A percentile compares a stretch with the other conserved stretches of the same genome.
phyloP scores from a whole-genome alignment of 176 grass and related monocot species.

The Saccharum officinarum region DNA sequence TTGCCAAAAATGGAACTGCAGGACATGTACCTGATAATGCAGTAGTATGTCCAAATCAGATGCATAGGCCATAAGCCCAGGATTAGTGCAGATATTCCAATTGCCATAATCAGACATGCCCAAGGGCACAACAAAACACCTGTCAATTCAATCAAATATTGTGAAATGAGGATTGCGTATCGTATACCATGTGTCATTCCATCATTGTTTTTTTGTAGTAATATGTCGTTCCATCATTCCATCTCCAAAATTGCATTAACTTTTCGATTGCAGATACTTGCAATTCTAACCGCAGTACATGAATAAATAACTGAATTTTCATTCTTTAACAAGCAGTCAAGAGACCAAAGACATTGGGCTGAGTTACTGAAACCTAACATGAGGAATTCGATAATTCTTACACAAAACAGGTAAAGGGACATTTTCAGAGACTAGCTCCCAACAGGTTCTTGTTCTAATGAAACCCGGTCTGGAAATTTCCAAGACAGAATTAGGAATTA shows the following conservation, averaged over 20 bases:
- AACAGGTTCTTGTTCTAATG: not conserved
- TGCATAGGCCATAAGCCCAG: slow-evolving; percentile 94
- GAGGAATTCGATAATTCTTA: not conserved
- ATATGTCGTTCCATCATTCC: not conserved
- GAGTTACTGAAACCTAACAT: not conserved
- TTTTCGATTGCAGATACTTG: not conserved
- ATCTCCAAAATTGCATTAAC: not conserved
- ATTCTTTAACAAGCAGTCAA: not conserved
- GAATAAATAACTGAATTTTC: not conserved
- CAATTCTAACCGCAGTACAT: not conserved
- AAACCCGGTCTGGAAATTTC: not conserved
- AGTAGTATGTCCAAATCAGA: slow-evolving; percentile 90
- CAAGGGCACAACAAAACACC: slow-evolving; percentile 80
- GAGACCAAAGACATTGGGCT: not conserved
- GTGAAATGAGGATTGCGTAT: not conserved
- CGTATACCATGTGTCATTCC: not conserved
- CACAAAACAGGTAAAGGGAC: not conserved
- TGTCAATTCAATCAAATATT: slow-evolving; percentile 31
- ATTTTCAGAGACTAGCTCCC: not conserved
- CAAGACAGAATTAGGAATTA: no score
- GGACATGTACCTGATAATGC: slow-evolving; percentile 70
- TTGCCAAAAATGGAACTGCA: not conserved
- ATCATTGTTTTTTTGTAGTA: not conserved
- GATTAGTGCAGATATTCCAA: slow-evolving; percentile 87
- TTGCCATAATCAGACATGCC: slow-evolving; percentile 79